Base-by-base conservation (phyloP, 2,329 filamentous ascomycete genomes). In the Ophiobolus disseminans region DNA sequence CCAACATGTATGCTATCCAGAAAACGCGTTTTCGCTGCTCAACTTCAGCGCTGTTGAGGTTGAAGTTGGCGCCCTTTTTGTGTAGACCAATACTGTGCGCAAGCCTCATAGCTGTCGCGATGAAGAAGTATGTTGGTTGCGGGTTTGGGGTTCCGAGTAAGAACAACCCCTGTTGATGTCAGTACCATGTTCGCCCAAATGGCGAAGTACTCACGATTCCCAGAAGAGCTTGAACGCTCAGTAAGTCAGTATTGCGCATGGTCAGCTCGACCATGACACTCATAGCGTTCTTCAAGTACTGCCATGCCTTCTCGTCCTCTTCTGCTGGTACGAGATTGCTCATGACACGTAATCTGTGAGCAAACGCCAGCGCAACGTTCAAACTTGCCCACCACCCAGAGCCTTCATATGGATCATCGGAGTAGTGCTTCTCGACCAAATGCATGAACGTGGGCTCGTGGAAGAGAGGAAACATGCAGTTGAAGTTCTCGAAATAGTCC, bases 391-490 rank as follows among this genome's bases (percentile, higher is more conserved):
- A 99, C 94, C 94, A 99, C 3, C 94, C 94, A 5, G 91, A 95
- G 21, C 93, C 92, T 69, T 96, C 87, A 60, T 97, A 97, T 0
- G 93, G 93, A 60, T 97, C 90, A 40, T 86, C 79, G 0, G 91
- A 95, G 73, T 97, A 99, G 70, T 97, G 93, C 60, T 89, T 86
- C 67, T 97, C 91, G 23, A 97, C 91, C 4, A 97, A 80, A 68
- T 97, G 92, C 91, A 97, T 97, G 69, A 99, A 99, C 0, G 94
- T 97, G 1, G 93, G 92, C 72, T 97, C 92, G 73, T 99, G 94
- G 67, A 96, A 99, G 3, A 99, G 80, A 5, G 94, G 94, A 68
- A 97, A 96, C 84, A 97, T 93, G 84, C 91, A 94, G 78, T 99
- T 99, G 81, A 99, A 97, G 75, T 97, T 97, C 66, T 96, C 90